Evolutionary conservation across 805 yeast species (phyloP).

Genomic region (Nakazawaea ishiwadae): DNA sequence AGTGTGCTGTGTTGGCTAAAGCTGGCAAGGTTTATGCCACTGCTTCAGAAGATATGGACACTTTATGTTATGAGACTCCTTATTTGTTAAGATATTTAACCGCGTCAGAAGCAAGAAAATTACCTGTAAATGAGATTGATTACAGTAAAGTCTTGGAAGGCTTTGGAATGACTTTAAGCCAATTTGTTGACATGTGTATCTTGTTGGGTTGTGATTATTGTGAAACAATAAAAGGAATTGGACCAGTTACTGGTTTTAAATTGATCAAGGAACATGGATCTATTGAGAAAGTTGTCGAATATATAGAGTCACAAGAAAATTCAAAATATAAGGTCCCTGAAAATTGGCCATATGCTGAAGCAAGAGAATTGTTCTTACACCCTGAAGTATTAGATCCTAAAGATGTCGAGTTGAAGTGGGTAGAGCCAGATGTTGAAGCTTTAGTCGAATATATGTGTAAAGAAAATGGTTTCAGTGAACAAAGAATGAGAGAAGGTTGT

Average conservation of each 20-base stretch:
- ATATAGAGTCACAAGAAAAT: constrained; percentile 45
- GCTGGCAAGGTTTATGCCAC: constrained; percentile 94
- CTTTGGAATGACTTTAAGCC: constrained; percentile 62
- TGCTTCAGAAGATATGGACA: constrained; percentile 99
- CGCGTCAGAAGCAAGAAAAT: constrained; percentile 88
- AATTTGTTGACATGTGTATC: constrained; percentile 89
- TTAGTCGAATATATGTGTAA: constrained; percentile 76
- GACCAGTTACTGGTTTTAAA: constrained; percentile 91
- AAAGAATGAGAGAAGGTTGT: constrained; percentile 83
- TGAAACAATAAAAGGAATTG: constrained; percentile 91
- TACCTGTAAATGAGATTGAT: constrained; percentile 83
- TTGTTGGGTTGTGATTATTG: constrained; percentile 96
- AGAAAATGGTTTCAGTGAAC: constrained; percentile 91
- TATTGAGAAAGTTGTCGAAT: constrained; percentile 72
- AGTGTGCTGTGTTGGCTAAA: constrained; percentile 89
- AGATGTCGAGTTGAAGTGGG: constrained; percentile 76
- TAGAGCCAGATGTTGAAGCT: constrained; percentile 82
- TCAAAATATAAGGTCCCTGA: constrained; percentile 84
- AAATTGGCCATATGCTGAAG: constrained; percentile 89
- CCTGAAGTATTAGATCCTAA: constrained; percentile 73
- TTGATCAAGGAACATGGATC: constrained; percentile 81
- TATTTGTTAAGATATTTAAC: constrained; percentile 82
- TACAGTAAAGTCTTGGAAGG: constrained; percentile 68
- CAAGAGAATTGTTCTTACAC: constrained; percentile 72
- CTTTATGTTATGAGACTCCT: constrained; percentile 88